Base-by-base conservation (phyloP, 2,329 filamentous ascomycete genomes). In the Diaporthe helianthi region DNA sequence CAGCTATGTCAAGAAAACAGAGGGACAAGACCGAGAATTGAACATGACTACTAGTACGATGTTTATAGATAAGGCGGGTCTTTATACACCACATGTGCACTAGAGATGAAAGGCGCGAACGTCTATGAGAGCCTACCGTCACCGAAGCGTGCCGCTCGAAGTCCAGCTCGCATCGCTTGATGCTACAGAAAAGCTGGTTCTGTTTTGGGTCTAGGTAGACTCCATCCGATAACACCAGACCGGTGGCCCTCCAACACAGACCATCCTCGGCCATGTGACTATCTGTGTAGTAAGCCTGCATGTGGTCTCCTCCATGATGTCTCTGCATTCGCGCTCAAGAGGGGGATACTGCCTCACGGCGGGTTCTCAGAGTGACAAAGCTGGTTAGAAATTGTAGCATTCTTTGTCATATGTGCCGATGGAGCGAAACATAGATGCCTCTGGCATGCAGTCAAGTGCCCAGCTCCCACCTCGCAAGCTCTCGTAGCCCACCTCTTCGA, bases 71-170 rank as follows among this genome's bases (percentile, higher is more conserved):
- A 22, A 8, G 24, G 8, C 29, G 17, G n/a, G 13, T n/a, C 44
- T 63, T 63, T 49, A 47, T 63, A 47, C 12, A 12, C 12, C 41
- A 44, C n/a, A n/a, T n/a, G n/a, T n/a, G n/a, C n/a, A n/a, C n/a
- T n/a, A n/a, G n/a, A n/a, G 17, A 7, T 8, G 12, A 44, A 7
- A 4, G 44, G n/a, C n/a, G 19, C 13, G 26, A 12, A 63, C 44
- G 36, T 19, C n/a, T 49, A 33, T 36, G 26, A 41, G 44, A 63
- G 44, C 4, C 19, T 36, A 15, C 29, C 58, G 24, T 36, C 44
- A 24, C 6, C 44, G 17, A 17, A 26, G 26, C 44, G n/a, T 4
- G 47, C 36, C 44, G 58, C 44, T 36, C 19, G 36, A 24, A 22
- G 12, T 49, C 44, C n/a, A 49, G 15, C n/a, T 22, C n/a, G 41